These are phyloP conservation scores for Schwanniomyces vanrijiae DNA, from an alignment of 805 yeast genomes.

Conservation along the genomic window DNA sequence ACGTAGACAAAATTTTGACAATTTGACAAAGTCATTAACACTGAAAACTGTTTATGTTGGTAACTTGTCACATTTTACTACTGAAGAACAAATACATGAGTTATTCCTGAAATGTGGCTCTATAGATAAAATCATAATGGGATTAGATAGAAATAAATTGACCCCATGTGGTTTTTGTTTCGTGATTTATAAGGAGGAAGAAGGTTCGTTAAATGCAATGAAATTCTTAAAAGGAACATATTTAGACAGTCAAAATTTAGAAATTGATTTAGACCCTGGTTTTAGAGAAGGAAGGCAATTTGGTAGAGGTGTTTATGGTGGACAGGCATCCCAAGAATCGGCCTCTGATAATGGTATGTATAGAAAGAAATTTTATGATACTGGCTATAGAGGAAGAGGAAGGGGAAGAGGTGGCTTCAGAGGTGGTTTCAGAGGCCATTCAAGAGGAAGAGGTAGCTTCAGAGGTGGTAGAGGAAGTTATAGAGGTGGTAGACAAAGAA, in stretches of 20 bases:
- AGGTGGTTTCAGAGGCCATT: conserved; percentile 47
- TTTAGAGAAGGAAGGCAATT: conserved; percentile 93
- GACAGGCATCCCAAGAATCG: conserved; percentile 79
- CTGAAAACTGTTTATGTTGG: conserved; percentile 89
- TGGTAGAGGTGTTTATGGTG: conserved; percentile 92
- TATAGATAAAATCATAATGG: conserved; percentile 85
- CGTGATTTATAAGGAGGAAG: conserved; percentile 68
- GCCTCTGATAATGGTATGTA: conserved; percentile 10
- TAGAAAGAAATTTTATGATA: conserved; percentile 11
- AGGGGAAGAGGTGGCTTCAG: conserved; percentile 49
- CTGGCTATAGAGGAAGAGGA: conserved; percentile 25
- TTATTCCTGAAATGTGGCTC: conserved; percentile 80
- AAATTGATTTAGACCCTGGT: conserved; percentile 94
- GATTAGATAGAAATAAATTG: conserved; percentile 82
- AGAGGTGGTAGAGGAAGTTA: conserved; percentile 29
- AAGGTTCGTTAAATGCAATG: conserved; percentile 78
- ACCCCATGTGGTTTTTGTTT: conserved; percentile 98
- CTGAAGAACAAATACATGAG: conserved; percentile 93
- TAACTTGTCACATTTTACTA: conserved; percentile 82
- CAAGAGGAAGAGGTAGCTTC: conserved; percentile 29
- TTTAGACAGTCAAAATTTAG: conserved; percentile 77
- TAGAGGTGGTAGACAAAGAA: conserved; percentile 6
- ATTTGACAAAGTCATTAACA: conserved; percentile 61
- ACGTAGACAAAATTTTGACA: conserved; percentile 50
- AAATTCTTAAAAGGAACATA: conserved; percentile 80